Conservation (phyloP, 805 yeast species). For the Starmerella sirachaensis region DNA sequence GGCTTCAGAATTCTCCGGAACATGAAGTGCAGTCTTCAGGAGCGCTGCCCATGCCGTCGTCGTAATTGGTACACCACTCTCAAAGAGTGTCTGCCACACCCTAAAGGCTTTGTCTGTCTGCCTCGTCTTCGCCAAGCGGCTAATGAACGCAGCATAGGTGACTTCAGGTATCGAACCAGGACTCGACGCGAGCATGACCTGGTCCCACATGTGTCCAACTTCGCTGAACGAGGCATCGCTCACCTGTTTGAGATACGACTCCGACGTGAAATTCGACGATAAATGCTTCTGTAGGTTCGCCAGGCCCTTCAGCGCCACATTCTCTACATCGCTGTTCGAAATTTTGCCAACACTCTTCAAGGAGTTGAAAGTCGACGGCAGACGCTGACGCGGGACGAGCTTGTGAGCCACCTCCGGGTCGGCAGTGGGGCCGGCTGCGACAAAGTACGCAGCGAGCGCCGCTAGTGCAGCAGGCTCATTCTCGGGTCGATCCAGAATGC, state of each 20-base stretch:
- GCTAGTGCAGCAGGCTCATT: slow-evolving; percentile 26
- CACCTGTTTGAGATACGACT: slow-evolving; percentile 19
- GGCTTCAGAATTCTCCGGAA: slow-evolving; percentile 25
- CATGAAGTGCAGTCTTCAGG: slow-evolving; percentile 35
- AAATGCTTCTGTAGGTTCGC: slow-evolving; percentile 15
- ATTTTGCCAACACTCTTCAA: slow-evolving; percentile 12
- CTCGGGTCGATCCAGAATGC: slow-evolving; percentile 16
- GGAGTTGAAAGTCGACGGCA: slow-evolving; percentile 21
- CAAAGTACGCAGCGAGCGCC: slow-evolving; percentile 27
- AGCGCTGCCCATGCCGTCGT: slow-evolving; percentile 49
- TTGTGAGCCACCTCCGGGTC: slow-evolving; percentile 23
- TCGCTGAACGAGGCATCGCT: slow-evolving; percentile 22
- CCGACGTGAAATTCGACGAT: slow-evolving; percentile 16
- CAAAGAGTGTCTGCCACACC: slow-evolving; percentile 41
- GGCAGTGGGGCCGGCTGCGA: slow-evolving; percentile 18
- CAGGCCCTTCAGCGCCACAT: slow-evolving; percentile 17
- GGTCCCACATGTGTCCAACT: slow-evolving; percentile 21
- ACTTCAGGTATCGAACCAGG: slow-evolving; percentile 21
- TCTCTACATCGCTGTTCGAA: slow-evolving; percentile 5
- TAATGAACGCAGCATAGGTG: slow-evolving; percentile 25
- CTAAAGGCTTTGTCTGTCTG: slow-evolving; percentile 25
- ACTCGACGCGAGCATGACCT: slow-evolving; percentile 21
- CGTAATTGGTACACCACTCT: slow-evolving; percentile 27
- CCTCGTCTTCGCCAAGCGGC: slow-evolving; percentile 25
- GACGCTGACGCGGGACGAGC: slow-evolving; percentile 23